Percentiles rank a stretch among this genome's conserved stretches.
Evolutionary conservation across 2,329 filamentous ascomycete species (phyloP).

Genomic region (Dothistroma pini): DNA sequence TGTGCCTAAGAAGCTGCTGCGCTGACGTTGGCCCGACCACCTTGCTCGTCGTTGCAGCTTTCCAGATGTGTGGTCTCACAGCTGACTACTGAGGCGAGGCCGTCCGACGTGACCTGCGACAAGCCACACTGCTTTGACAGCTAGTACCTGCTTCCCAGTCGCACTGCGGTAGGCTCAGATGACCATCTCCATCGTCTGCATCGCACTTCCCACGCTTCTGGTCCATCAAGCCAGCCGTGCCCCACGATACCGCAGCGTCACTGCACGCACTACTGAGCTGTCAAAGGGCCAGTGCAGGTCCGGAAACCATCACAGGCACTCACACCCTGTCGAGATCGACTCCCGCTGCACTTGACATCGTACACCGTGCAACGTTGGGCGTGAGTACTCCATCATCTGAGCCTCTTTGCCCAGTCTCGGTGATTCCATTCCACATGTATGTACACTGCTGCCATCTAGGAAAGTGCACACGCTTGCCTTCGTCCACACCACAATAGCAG

Average conservation of each 20-base stretch:
- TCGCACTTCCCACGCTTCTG: conserved; percentile 8
- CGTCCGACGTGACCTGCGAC: conserved; percentile 5
- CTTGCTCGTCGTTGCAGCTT: too few relatives aligned
- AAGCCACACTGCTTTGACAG: conserved; percentile 14
- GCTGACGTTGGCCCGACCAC: too few relatives aligned
- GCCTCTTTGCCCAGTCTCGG: neutral
- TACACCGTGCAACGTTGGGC: neutral
- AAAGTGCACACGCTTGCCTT: neutral
- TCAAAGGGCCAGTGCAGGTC: conserved; percentile 20
- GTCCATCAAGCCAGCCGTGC: neutral
- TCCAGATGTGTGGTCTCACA: neutral
- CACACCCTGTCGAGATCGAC: neutral
- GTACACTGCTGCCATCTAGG: conserved; percentile 3
- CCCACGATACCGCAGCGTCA: conserved; percentile 2
- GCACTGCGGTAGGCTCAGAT: neutral
- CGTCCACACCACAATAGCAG: neutral
- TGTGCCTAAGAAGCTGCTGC: too few relatives aligned
- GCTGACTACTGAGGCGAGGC: neutral
- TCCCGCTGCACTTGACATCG: neutral
- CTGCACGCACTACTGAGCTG: conserved; percentile 19
- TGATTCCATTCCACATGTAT: conserved; percentile 7
- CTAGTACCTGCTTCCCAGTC: conserved; percentile 16
- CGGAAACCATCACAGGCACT: neutral
- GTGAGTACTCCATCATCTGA: neutral
- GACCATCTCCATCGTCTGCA: conserved; percentile 9